phyloP scores from a whole-genome alignment of 139 green algal genomes.

The Zygnema circumcarinatum region DNA sequence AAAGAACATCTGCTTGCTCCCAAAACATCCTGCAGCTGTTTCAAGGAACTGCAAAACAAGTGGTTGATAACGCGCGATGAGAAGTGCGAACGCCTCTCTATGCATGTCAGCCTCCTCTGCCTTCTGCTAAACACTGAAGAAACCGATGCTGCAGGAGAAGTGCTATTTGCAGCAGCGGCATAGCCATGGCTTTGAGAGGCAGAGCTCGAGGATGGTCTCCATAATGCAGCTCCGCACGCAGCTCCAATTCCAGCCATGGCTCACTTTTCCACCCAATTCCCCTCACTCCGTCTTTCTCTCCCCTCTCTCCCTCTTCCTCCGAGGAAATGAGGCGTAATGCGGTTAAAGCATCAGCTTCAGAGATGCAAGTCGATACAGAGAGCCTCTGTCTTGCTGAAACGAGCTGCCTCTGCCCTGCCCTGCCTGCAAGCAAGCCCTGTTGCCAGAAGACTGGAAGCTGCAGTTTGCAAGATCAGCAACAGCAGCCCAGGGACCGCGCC shows the following conservation, averaged over 20 bases:
- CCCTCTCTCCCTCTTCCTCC: no score
- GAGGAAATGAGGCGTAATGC: no score
- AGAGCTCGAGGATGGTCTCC: neutral
- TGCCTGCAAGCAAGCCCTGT: no score
- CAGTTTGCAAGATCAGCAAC: no score
- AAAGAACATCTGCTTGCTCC: neutral
- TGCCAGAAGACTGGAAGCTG: no score
- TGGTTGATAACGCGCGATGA: neutral
- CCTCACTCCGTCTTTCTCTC: no score
- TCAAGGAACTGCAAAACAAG: neutral
- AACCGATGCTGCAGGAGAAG: neutral
- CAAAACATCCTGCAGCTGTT: neutral
- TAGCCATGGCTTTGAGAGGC: neutral
- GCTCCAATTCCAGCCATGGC: neutral
- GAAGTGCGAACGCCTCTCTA: neutral
- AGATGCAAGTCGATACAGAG: no score
- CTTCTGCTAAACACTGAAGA: neutral
- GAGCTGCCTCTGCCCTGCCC: no score
- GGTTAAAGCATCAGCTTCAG: no score
- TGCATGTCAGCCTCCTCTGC: neutral
- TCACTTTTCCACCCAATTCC: no score
- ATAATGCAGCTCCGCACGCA: neutral
- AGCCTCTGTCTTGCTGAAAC: no score
- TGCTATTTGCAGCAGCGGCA: neutral
- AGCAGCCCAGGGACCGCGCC: no score